These are phyloP conservation scores for Sungouiella thailandica DNA, from an alignment of 805 yeast genomes.

Conservation along the genomic window DNA sequence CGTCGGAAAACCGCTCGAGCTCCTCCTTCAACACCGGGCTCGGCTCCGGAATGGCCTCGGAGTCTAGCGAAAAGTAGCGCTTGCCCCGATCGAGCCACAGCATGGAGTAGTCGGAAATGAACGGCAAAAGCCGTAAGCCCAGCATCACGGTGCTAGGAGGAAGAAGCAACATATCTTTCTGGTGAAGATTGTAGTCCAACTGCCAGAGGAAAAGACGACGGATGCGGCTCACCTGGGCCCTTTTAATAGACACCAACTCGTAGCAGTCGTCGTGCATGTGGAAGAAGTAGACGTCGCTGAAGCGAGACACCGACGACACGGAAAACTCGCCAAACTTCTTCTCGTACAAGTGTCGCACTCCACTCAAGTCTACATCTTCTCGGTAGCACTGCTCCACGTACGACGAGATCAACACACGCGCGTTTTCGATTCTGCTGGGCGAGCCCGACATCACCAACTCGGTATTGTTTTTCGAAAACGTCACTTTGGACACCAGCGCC, in stretches of 20 bases:
- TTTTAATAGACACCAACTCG: constrained; percentile 25
- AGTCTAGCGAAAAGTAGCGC: constrained; percentile 13
- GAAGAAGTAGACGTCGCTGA: constrained; percentile 33
- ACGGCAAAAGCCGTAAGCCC: constrained; percentile 18
- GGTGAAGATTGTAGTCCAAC: constrained; percentile 29
- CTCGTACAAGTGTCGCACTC: constrained; percentile 21
- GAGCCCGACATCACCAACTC: constrained; percentile 37
- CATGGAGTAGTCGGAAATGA: constrained; percentile 26
- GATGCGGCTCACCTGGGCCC: constrained; percentile 27
- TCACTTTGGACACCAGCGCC: constrained; percentile 36
- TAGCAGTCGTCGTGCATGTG: constrained; percentile 22
- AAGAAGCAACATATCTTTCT: constrained; percentile 14
- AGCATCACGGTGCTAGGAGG: constrained; percentile 8
- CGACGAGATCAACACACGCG: constrained; percentile 34
- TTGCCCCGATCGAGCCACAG: constrained; percentile 27
- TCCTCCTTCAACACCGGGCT: constrained; percentile 6
- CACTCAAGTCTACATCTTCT: constrained; percentile 29
- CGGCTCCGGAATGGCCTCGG: constrained; percentile 1
- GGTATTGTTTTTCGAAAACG: constrained; percentile 25
- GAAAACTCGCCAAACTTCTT: constrained; percentile 25
- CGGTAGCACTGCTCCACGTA: constrained; percentile 23
- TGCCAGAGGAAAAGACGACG: constrained; percentile 37
- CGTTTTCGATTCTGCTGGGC: constrained; percentile 37
- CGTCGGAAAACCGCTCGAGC: constrained; percentile 7
- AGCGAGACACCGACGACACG: constrained; percentile 21